phyloP scores from a whole-genome alignment of 116 monocot species.

The Cymodocea nodosa region DNA sequence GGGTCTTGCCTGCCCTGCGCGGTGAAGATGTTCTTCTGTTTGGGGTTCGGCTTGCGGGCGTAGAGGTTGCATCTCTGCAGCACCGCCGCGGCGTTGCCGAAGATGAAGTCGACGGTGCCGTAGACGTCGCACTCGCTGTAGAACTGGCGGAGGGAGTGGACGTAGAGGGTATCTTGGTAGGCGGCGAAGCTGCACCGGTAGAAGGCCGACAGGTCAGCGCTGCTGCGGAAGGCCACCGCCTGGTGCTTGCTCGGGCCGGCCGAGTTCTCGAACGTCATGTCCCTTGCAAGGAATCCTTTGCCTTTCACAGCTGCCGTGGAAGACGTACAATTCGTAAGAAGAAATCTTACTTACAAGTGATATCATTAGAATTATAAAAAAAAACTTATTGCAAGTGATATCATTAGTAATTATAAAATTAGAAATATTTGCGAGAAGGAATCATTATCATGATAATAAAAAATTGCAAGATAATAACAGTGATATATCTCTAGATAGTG shows the following conservation, averaged over 20 bases:
- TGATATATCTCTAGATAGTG: no score
- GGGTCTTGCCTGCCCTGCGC: conserved; percentile 22
- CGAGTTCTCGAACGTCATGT: conserved; percentile 26
- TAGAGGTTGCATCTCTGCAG: conserved; percentile 25
- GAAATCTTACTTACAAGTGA: no score
- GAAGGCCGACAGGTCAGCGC: conserved; percentile 22
- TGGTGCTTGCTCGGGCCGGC: conserved; percentile 17
- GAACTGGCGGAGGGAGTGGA: no score
- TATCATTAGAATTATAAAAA: no score
- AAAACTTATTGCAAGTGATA: no score
- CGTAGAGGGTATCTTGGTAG: conserved; percentile 12
- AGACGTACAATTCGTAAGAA: no score
- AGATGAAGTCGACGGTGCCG: conserved; percentile 16
- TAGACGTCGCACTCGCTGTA: conserved; percentile 22
- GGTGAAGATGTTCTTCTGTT: conserved; percentile 26
- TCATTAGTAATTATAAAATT: no score
- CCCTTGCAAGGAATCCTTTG: conserved; percentile 20
- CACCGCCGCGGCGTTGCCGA: conserved; percentile 10
- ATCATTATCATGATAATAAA: no score
- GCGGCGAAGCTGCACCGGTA: conserved; percentile 22
- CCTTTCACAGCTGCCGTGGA: conserved; percentile 19
- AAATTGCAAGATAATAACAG: no score
- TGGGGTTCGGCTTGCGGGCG: conserved; percentile 12
- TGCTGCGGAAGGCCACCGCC: conserved; percentile 22
- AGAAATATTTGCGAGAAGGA: no score